These are phyloP conservation scores for Yamadazyma paraphyllophila DNA, from an alignment of 805 yeast genomes.

Conservation along the genomic window DNA sequence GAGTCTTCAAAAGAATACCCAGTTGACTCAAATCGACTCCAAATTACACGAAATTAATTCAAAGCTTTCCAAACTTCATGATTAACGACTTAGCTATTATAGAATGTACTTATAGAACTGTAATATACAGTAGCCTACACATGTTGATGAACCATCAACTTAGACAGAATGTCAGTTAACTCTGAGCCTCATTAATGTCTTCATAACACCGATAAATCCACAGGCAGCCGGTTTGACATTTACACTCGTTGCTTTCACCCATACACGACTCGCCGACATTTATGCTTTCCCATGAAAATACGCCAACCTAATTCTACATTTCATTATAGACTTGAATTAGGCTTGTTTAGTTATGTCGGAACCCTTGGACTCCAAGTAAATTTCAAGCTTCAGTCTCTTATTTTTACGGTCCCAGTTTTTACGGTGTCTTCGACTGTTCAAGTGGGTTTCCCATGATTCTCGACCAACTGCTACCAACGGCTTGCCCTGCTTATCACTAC, in stretches of 20 bases:
- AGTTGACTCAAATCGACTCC: slow-evolving; percentile 36
- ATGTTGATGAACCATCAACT: too few species aligned
- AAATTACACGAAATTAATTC: slow-evolving; percentile 37
- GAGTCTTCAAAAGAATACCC: slow-evolving; percentile 36
- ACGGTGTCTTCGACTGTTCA: slow-evolving; percentile 66
- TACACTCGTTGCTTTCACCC: not conserved
- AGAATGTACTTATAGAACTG: slow-evolving; percentile 8
- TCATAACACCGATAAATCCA: not conserved
- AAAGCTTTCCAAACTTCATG: slow-evolving; percentile 21
- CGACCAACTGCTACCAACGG: slow-evolving; percentile 70
- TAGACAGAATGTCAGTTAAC: too few species aligned
- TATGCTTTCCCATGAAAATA: not conserved
- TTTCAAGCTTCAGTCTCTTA: slow-evolving; percentile 2
- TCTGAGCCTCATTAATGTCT: too few species aligned
- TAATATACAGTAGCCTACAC: not conserved
- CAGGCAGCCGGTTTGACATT: not conserved
- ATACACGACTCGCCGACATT: not conserved
- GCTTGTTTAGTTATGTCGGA: not conserved
- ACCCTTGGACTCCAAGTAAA: not conserved
- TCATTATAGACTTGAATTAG: not conserved
- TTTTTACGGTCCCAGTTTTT: slow-evolving; percentile 17
- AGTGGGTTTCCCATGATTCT: slow-evolving; percentile 66
- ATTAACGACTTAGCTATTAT: slow-evolving; percentile 6
- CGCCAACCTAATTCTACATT: not conserved
- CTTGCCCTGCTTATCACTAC: slow-evolving; percentile 55